Conservation (phyloP, 2,329 filamentous ascomycete species). For the Trichoderma aggressivum region DNA sequence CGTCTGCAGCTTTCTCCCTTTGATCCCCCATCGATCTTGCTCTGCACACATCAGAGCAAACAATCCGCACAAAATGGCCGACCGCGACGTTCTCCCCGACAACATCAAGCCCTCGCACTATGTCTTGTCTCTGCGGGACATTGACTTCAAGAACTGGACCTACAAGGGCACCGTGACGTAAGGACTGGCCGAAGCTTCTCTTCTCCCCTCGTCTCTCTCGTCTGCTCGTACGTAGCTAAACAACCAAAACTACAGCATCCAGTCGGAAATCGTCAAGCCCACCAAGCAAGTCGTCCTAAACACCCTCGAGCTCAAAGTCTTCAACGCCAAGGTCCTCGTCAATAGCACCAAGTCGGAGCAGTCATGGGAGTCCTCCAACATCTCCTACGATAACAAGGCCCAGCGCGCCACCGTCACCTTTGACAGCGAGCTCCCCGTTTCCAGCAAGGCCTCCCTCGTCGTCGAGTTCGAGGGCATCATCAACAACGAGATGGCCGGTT, state of each 20-base stretch:
- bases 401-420: slow-evolving; percentile 82
- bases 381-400: slow-evolving; percentile 77
- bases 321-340: slow-evolving; percentile 58
- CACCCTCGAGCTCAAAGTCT: slow-evolving; percentile 76
- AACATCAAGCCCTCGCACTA: slow-evolving; percentile 82
- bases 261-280: slow-evolving; percentile 66
- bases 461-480: slow-evolving; percentile 77
- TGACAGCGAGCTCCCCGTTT: slow-evolving; percentile 63
- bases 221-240: not conserved
- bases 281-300: slow-evolving; percentile 81
- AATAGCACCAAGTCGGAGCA: slow-evolving; percentile 57
- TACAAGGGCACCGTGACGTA: slow-evolving; percentile 77
- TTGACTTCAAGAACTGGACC: slow-evolving; percentile 71
- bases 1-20: slow-evolving; percentile 25
- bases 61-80: slow-evolving; percentile 45
- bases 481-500: slow-evolving; percentile 89
- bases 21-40: slow-evolving; percentile 31
- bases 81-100: slow-evolving; percentile 61
- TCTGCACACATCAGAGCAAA: slow-evolving; percentile 37
- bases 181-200: slow-evolving; percentile 21
- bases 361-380: slow-evolving; percentile 58
- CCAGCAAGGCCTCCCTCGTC: slow-evolving; percentile 62
- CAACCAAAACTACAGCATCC: slow-evolving; percentile 71
- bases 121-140: slow-evolving; percentile 71
- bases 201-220: no score